These are phyloP conservation scores for Fomitiporia mediterranea DNA, from an alignment of 1,284 basidiomycete species.

Conservation along the genomic window DNA sequence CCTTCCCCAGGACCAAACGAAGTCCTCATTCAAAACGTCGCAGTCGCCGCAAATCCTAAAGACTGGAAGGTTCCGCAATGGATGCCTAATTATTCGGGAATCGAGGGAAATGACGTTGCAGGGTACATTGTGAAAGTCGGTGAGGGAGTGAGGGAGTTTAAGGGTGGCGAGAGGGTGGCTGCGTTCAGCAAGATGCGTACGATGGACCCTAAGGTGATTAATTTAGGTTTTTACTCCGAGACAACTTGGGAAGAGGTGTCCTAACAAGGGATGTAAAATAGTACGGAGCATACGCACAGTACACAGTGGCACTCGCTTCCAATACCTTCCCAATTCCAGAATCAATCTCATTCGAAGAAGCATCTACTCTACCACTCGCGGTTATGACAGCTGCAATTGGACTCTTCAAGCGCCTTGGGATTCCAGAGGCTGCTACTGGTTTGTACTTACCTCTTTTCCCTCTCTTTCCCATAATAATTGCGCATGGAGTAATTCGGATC, in stretches of 20 bases:
- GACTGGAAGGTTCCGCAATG: constrained; percentile 28
- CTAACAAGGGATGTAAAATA: neutral
- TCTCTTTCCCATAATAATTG: neutral
- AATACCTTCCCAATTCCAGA: constrained; percentile 13
- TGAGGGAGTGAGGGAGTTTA: constrained; percentile 20
- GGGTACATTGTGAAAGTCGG: constrained; percentile 19
- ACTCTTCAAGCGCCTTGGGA: constrained; percentile 25
- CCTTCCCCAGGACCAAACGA: constrained; percentile 23
- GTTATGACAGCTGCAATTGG: constrained; percentile 32
- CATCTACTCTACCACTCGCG: constrained; percentile 30
- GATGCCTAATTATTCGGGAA: constrained; percentile 17
- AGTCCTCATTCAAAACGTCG: constrained; percentile 32
- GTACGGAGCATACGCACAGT: constrained; percentile 16
- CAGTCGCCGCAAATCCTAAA: constrained; percentile 31
- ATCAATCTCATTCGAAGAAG: constrained; percentile 29
- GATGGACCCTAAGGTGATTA: constrained; percentile 8
- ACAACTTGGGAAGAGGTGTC: neutral
- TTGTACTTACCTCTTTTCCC: no score
- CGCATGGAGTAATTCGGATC: neutral
- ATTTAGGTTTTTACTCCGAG: no score
- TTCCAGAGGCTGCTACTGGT: constrained; percentile 5
- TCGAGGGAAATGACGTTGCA: constrained; percentile 22
- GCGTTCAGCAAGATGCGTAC: constrained; percentile 28
- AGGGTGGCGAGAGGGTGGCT: constrained; percentile 21
- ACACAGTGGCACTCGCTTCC: constrained; percentile 11